These are phyloP conservation scores for Exobasidium cylindrosporum DNA, from an alignment of 1,284 basidiomycete genomes.

Conservation along the genomic window DNA sequence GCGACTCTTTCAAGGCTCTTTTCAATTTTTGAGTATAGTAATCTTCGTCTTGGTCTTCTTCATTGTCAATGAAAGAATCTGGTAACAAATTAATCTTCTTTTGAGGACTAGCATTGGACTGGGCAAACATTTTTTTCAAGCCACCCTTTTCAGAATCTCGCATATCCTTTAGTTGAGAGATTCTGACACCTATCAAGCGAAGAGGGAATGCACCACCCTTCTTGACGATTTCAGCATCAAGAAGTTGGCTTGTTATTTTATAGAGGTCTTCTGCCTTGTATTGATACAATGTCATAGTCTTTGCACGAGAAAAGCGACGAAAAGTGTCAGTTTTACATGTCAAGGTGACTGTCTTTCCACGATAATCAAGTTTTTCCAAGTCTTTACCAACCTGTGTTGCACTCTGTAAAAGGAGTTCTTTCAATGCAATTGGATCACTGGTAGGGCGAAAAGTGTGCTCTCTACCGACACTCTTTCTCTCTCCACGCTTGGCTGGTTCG, in stretches of 20 bases:
- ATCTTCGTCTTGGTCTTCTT: slow-evolving; percentile 4
- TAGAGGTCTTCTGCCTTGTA: slow-evolving; percentile 40
- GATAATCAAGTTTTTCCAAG: slow-evolving; percentile 37
- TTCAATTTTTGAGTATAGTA: neutral
- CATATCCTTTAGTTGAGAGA: slow-evolving; percentile 27
- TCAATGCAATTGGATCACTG: slow-evolving; percentile 23
- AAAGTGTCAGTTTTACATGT: slow-evolving; percentile 44
- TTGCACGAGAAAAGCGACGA: slow-evolving; percentile 45
- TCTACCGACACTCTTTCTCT: slow-evolving; percentile 49
- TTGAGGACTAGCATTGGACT: neutral
- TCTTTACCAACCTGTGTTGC: slow-evolving; percentile 43
- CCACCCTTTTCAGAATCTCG: slow-evolving; percentile 6
- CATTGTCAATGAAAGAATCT: slow-evolving; percentile 10
- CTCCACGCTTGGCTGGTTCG: slow-evolving; percentile 39
- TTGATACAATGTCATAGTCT: slow-evolving; percentile 22
- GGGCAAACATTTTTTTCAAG: slow-evolving; percentile 2
- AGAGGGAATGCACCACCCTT: slow-evolving; percentile 24
- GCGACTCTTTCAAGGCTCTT: neutral
- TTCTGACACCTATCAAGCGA: slow-evolving; percentile 45
- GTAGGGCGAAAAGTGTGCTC: slow-evolving; percentile 52
- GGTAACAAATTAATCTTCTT: slow-evolving; percentile 18
- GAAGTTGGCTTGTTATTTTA: slow-evolving; percentile 26
- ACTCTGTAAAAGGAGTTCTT: slow-evolving; percentile 31
- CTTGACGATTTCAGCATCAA: slow-evolving; percentile 33
- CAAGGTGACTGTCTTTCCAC: slow-evolving; percentile 44